A percentile compares a stretch with the other conserved stretches of the same genome.
phyloP scores from a whole-genome alignment of 2,329 filamentous ascomycete species.

The Alternaria tenuissima region DNA sequence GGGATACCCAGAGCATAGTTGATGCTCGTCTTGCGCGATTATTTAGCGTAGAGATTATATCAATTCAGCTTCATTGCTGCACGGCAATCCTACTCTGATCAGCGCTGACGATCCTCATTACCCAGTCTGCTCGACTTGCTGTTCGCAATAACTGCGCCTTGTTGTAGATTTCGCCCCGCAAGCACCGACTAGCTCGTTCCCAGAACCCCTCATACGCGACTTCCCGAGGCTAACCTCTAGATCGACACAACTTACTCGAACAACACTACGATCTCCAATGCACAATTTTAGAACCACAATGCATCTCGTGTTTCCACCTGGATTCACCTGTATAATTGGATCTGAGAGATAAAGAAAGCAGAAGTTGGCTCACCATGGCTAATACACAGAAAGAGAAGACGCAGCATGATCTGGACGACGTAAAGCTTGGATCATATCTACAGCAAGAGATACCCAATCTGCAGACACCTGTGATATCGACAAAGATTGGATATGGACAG shows the following conservation, averaged over 20 bases:
- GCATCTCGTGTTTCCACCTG: neutral
- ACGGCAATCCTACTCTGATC: neutral
- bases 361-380: slow-evolving; percentile 14
- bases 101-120: neutral
- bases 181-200: slow-evolving; percentile 12
- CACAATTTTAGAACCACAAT: neutral
- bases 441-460: slow-evolving; percentile 35
- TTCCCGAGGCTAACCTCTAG: slow-evolving; percentile 33
- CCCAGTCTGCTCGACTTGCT: neutral
- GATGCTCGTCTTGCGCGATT: slow-evolving; percentile 18
- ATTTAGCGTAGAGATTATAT: slow-evolving; percentile 8
- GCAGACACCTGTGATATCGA: slow-evolving; percentile 38
- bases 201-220: slow-evolving; percentile 1
- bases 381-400: slow-evolving; percentile 23
- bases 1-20: slow-evolving; percentile 20
- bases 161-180: slow-evolving; percentile 15
- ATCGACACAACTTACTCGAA: slow-evolving; percentile 24
- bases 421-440: slow-evolving; percentile 40
- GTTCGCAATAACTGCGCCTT: neutral
- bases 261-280: neutral
- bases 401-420: slow-evolving; percentile 43
- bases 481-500: slow-evolving; percentile 92
- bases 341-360: neutral
- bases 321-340: neutral
- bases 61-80: slow-evolving; percentile 8